Evolutionary conservation across 2,329 filamentous ascomycete genomes (phyloP).

Genomic region (Alternaria brassicae): DNA sequence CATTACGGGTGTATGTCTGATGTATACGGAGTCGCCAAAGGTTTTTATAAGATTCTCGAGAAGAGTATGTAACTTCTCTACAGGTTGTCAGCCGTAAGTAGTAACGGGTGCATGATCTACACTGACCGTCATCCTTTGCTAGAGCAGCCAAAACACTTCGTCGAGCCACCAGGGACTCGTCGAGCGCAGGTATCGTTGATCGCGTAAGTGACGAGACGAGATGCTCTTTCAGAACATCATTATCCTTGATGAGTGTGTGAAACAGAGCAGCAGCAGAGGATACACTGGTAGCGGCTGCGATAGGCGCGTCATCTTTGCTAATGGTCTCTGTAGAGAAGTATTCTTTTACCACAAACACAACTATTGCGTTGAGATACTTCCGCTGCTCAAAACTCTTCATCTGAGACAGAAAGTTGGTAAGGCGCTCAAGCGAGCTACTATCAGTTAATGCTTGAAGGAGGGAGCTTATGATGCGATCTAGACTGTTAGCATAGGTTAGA

Average conservation of each 20-base stretch:
- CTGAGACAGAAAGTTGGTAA: constrained; percentile 51
- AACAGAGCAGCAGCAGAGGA: constrained; percentile 38
- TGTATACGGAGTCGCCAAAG: constrained; percentile 87
- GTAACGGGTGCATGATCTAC: neutral
- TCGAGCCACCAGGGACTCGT: constrained; percentile 38
- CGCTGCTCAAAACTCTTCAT: constrained; percentile 60
- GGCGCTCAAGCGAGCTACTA: constrained; percentile 9
- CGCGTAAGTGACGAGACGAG: constrained; percentile 48
- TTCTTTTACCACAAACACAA: constrained; percentile 35
- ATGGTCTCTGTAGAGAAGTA: constrained; percentile 23
- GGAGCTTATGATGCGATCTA: constrained; percentile 34
- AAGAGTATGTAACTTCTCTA: constrained; percentile 60
- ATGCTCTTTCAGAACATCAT: constrained; percentile 41
- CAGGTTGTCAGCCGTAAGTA: constrained; percentile 21
- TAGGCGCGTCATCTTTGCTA: constrained; percentile 17
- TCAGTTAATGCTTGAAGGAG: constrained; percentile 26
- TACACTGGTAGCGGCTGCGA: constrained; percentile 27
- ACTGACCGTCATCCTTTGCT: constrained; percentile 51
- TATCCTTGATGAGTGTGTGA: constrained; percentile 31
- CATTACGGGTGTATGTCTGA: constrained; percentile 81
- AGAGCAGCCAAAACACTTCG: constrained; percentile 53
- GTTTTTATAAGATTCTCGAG: constrained; percentile 73
- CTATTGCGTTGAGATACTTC: constrained; percentile 49
- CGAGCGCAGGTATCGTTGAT: constrained; percentile 43
- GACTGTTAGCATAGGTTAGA: neutral